Evolutionary conservation across 2,329 filamentous ascomycete genomes (phyloP), one percentile per base, ranked within the genome.

Genomic region (Teratosphaeria epicoccoides): DNA sequence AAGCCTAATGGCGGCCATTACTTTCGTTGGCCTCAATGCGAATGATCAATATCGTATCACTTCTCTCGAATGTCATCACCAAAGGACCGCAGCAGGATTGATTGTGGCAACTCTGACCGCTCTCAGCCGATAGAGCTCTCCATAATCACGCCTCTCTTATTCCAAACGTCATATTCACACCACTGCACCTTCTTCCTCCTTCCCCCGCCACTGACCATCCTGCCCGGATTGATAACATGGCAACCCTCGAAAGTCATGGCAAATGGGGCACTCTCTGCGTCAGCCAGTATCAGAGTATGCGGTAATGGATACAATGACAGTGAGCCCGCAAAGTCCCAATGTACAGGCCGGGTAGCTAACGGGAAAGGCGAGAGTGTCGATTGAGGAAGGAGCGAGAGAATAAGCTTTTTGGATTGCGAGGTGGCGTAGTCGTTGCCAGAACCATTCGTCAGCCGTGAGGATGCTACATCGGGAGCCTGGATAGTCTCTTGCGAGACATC

Each of bases 191-290:
- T 65, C 6, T 84, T 80, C 57, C 81, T 79, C 49, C 83, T 77
- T 0, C 83, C 56, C 0, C 80, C 82, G 23, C 66, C 67, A 48
- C 67, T 69, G 28, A 94, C 76, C 47, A 98, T 69, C 47, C 79
- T 77, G 5, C 89, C 88, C 0, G 93, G 90, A 66, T 98, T 98
- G 79, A 98, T 84, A 28, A 96, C 90, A 71, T 93, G 87, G 64
- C 93, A 97, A 0, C 90, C 91, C 69, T 95, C 91, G 64, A 97
- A 97, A 12, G 87, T 95, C 57, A 96, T 75, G 50, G 85, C 85
- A 63, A 95, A 98, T 0, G 88, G 78, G 12, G 87, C 83, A 9
- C 85, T 83, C 43, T 90, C 87, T 0, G 85, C 76, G 70, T 98
- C 93, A 1, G 88, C 84, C 3, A 98, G 71, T 14, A 94, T 80